phyloP scores from a whole-genome alignment of 192 early-diverging fungal genomes.

The Umbelopsis sp. region DNA sequence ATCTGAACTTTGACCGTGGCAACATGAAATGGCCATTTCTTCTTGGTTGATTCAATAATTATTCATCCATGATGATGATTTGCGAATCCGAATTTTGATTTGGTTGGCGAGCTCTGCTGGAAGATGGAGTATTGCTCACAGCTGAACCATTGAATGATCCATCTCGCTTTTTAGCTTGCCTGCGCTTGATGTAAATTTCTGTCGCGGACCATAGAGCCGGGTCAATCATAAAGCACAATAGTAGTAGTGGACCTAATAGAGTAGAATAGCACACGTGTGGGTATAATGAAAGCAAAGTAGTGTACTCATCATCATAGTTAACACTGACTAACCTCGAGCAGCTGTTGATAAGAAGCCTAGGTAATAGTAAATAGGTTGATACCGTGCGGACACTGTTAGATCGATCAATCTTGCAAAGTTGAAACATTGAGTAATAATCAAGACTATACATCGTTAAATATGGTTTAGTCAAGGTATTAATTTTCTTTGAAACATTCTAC shows the following conservation, averaged over 20 bases:
- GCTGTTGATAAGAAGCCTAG: background rate
- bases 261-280: background rate
- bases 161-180: background rate
- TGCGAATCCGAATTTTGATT: too few species aligned
- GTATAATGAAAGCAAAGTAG: background rate
- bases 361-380: background rate
- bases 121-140: too few species aligned
- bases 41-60: too few species aligned
- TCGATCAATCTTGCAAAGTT: constrained; percentile 1
- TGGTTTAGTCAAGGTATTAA: background rate
- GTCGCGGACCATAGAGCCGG: background rate
- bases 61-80: too few species aligned
- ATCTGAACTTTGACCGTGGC: too few species aligned
- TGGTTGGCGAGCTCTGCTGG: too few species aligned
- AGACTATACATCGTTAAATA: background rate
- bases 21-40: too few species aligned
- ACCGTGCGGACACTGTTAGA: background rate
- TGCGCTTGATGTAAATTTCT: background rate
- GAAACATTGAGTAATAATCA: constrained; percentile 7
- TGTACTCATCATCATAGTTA: background rate
- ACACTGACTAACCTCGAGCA: background rate
- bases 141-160: too few species aligned
- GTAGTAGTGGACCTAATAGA: background rate
- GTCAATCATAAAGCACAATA: background rate
- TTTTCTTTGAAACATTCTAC: background rate